Conservation (phyloP, 768 basidiomycete species). For the Tulasnella sp. region DNA sequence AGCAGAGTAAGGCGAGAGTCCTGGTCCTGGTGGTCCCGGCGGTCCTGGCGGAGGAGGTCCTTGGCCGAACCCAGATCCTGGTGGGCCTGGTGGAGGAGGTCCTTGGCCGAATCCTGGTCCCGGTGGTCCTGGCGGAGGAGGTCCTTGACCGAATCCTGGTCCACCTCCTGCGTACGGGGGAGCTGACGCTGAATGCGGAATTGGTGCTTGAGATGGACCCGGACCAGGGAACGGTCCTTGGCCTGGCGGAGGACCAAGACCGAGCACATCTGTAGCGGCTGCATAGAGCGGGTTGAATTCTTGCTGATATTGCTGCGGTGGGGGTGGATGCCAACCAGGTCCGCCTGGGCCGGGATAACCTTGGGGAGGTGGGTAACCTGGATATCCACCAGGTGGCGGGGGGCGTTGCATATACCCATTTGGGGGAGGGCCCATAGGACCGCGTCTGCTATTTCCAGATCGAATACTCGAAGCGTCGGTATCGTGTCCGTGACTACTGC, state of each 20-base stretch:
- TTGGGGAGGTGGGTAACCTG: constrained; percentile 20
- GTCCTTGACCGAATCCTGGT: constrained; percentile 2
- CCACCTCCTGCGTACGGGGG: constrained; percentile 15
- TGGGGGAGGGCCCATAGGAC: constrained; percentile 3
- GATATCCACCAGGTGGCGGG: constrained; percentile 21
- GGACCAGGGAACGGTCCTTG: constrained; percentile 22
- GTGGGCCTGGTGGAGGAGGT: constrained; percentile 32
- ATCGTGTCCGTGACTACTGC: neutral
- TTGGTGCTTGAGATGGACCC: constrained; percentile 29
- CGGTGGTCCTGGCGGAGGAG: constrained; percentile 25
- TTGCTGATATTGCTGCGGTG: constrained; percentile 15
- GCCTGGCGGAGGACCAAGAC: constrained; percentile 59
- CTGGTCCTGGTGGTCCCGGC: constrained; percentile 16
- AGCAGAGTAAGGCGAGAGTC: constrained; percentile 27
- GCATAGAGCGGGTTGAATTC: constrained; percentile 57
- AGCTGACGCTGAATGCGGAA: constrained; percentile 29
- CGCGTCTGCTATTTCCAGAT: constrained; percentile 3
- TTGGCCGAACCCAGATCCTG: constrained; percentile 11
- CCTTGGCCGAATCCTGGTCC: constrained; percentile 26
- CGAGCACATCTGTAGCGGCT: constrained; percentile 73
- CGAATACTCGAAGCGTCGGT: constrained; percentile 5
- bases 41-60: constrained; percentile 24
- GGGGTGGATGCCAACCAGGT: constrained; percentile 20
- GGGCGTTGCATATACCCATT: constrained; percentile 18
- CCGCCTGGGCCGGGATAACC: constrained; percentile 13